Base-by-base conservation (phyloP, 306 rosid genomes). In the Cicer yamashitae region DNA sequence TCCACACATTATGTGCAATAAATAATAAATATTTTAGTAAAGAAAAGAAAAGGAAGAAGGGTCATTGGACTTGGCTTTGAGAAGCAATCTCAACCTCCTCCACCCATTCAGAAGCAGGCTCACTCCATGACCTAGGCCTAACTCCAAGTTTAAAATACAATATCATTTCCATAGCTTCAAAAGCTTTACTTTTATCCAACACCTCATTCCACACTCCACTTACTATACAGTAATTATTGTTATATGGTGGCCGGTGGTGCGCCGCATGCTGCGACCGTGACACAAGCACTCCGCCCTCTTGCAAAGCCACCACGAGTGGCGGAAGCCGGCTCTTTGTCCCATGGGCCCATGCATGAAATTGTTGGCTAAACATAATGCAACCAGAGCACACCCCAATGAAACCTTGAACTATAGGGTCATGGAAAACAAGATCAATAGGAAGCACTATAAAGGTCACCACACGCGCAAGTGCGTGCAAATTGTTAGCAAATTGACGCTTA, bases 291-390 rank as follows among this genome's bases (percentile, higher is more conserved):
- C 97, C 90, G 0, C 77, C 67, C 25, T 90, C 92, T 39, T 94
- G 98, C 82, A 94, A 50, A 0, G 84, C 89, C 71, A 82, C 87
- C 70, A 94, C 96, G 0, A 82, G 67, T 0, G 85, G 86, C 0
- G 97, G 96, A 68, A 94, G 93, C 76, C 86, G 84, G 76, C 97
- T 92, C 84, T 89, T 90, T 0, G 91, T 90, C 11, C 89, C 87
- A 8, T 94, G 99, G 8, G 99, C 93, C 99, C 98, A 94, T 7
- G 97, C 96, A 70, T 94, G 98, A 66, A 94, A 94, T 61, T 94
- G 98, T 61, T 94, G 98, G 85, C 97, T 94, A 22, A 94, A 94
- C 96, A 94, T 91, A 58, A 92, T 92, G 88, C 93, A 89, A 10
- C 91, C 91, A 0, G 96, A 62, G 58, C 82, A 91, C 79, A 83